Evolutionary conservation across 345 rosid genomes (phyloP).

Genomic region (Corchorus olitorius): DNA sequence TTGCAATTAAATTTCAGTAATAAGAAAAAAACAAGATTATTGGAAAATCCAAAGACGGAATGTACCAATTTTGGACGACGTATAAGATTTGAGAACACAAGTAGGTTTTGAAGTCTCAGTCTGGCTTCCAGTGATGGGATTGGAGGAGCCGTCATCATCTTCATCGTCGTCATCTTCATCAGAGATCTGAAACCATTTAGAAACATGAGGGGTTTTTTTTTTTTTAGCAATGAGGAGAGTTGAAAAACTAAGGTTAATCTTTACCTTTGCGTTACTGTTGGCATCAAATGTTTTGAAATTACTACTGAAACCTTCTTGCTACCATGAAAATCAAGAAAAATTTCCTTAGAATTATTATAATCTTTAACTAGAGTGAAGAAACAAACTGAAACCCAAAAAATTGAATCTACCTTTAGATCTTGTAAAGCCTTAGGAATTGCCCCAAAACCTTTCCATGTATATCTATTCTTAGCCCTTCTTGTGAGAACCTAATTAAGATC

Average conservation of each 20-base stretch:
- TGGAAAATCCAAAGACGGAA: not conserved
- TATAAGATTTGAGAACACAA: conserved; percentile 47
- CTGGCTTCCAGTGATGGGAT: conserved; percentile 66
- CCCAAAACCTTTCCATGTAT: conserved; percentile 79
- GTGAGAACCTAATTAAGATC: conserved; percentile 53
- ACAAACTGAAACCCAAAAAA: not conserved
- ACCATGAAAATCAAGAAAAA: not conserved
- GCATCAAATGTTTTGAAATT: conserved; percentile 43
- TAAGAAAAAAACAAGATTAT: not conserved
- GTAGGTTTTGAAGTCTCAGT: conserved; percentile 47
- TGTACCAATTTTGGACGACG: conserved; percentile 49
- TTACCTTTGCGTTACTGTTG: conserved; percentile 55
- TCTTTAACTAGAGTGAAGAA: no score
- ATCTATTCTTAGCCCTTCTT: conserved; percentile 71
- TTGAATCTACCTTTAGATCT: conserved; percentile 50
- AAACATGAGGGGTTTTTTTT: not conserved
- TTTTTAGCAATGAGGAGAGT: not conserved
- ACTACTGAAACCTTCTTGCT: conserved; percentile 68
- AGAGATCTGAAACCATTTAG: conserved; percentile 35
- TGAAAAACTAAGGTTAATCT: not conserved
- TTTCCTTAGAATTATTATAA: no score
- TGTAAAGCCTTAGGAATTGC: conserved; percentile 72
- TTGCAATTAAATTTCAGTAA: not conserved
- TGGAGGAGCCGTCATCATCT: conserved; percentile 59
- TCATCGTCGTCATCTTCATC: conserved; percentile 63